These are phyloP conservation scores for Dictyostelium discoideum DNA, from an alignment of 78 protist genomes.

Conservation along the genomic window dicty_2.7 NC_007089.4:5378001-5378500, in stretches of 20 bases:
- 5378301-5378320: conserved; percentile 7
- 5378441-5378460: conserved; percentile 3
- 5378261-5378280: conserved; percentile 8
- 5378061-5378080: background rate
- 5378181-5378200: conserved; percentile 3
- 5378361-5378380: background rate
- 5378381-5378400: conserved; percentile 20
- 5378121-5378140: background rate
- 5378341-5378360: conserved; percentile 16
- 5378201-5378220: background rate
- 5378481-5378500: conserved; percentile 43
- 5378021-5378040: conserved; percentile 19
- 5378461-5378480: background rate
- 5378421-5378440: conserved; percentile 15
- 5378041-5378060: background rate
- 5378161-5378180: conserved; percentile 11
- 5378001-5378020: background rate
- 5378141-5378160: conserved; percentile 28
- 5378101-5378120: background rate
- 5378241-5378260: background rate
- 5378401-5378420: background rate
- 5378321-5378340: conserved; percentile 26
- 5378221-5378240: background rate
- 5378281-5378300: background rate
- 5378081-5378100: background rate